phyloP scores from a whole-genome alignment of 306 rosid species.

The Inga leiocalycina region DNA sequence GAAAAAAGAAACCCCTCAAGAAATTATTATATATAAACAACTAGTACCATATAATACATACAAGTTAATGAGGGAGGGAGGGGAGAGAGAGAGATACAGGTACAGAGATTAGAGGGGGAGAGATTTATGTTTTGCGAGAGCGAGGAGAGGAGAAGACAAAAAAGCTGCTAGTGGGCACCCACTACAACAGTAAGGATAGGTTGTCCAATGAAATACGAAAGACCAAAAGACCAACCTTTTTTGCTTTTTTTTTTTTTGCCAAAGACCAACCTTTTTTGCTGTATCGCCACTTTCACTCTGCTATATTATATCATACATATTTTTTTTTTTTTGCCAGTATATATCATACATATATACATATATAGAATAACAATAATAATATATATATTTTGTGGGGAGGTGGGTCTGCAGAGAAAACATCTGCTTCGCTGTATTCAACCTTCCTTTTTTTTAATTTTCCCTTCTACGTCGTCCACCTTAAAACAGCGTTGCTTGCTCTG shows the following conservation, averaged over 20 bases:
- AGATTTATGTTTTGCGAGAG: not conserved
- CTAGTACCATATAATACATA: not conserved
- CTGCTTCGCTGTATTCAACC: conserved; percentile 72
- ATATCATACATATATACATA: not conserved
- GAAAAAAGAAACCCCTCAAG: not conserved
- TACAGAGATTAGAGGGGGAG: not conserved
- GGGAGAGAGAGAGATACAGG: not conserved
- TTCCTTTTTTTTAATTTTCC: conserved; percentile 16
- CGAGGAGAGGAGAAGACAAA: not conserved
- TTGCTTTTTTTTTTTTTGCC: no score
- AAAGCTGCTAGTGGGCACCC: conserved; percentile 18
- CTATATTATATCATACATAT: not conserved
- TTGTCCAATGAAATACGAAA: conserved; percentile 9
- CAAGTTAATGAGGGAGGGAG: not conserved
- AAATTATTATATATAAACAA: conserved; percentile 29
- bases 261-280: conserved; percentile 33
- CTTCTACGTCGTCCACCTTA: not conserved
- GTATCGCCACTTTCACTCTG: conserved; percentile 45
- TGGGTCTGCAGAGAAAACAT: conserved; percentile 49
- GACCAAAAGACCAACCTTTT: conserved; percentile 30
- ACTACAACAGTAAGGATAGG: not conserved
- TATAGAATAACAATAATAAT: conserved; percentile 23
- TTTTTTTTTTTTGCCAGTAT: no score
- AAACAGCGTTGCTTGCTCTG: conserved; percentile 32
- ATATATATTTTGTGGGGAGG: conserved; percentile 36